Percentiles rank a stretch among this genome's conserved stretches.
phyloP scores from a whole-genome alignment of 140 eudicot genomes.

The Eryngium alpinum region DNA sequence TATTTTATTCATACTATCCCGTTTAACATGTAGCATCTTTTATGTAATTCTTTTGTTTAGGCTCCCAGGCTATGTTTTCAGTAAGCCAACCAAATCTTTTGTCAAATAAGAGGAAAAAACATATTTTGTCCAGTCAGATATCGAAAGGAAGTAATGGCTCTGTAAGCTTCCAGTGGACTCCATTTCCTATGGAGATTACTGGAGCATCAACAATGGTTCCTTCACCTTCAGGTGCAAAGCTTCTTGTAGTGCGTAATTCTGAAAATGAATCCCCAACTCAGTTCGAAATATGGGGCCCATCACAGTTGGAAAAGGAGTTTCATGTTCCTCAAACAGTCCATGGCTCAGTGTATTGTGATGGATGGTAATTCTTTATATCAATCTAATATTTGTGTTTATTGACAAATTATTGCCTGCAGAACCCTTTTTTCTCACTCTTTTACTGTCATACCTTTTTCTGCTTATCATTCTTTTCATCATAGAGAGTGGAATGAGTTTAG shows the following conservation, averaged over 20 bases:
- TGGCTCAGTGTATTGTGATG: conserved; percentile 88
- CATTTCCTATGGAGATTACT: conserved; percentile 74
- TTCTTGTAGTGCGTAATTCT: conserved; percentile 68
- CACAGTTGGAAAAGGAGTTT: conserved; percentile 66
- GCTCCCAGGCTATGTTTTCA: conserved; percentile 53
- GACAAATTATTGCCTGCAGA: neutral
- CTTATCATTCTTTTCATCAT: neutral
- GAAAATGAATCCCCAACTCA: conserved; percentile 68
- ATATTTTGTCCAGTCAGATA: conserved; percentile 52
- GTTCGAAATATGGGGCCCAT: conserved; percentile 76
- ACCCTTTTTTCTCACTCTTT: neutral
- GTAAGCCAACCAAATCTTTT: conserved; percentile 73
- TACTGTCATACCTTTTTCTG: neutral
- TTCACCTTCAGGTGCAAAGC: conserved; percentile 90
- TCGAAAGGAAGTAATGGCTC: conserved; percentile 32
- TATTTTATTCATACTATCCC: neutral
- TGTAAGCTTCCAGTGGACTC: conserved; percentile 63
- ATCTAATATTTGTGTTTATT: neutral
- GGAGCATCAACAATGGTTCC: conserved; percentile 77
- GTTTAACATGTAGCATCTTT: neutral
- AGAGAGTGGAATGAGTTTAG: neutral
- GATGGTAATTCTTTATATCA: conserved; percentile 57
- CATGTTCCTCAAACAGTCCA: conserved; percentile 68
- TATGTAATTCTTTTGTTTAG: conserved; percentile 16
- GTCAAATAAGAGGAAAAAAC: conserved; percentile 68